Percentiles rank a stretch among this genome's conserved stretches.
phyloP scores from a whole-genome alignment of 495 filamentous ascomycete species.

The Hyaloscypha finlandica region DNA sequence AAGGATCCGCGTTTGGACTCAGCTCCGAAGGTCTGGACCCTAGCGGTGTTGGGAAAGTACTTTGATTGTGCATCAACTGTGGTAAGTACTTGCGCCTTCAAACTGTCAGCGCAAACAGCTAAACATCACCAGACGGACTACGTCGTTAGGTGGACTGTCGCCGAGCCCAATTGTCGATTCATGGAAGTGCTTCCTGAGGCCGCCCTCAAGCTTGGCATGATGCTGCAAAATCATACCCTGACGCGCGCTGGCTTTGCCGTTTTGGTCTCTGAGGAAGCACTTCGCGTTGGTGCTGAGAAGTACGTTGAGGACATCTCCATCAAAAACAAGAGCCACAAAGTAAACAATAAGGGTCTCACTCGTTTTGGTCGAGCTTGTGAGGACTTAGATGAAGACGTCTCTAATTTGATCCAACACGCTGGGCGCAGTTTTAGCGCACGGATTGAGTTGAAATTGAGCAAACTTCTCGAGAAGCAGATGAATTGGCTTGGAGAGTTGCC shows the following conservation, averaged over 20 bases:
- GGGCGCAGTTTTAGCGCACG: slow-evolving; percentile 46
- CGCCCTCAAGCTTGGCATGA: slow-evolving; percentile 17
- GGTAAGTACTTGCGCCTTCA: slow-evolving; percentile 15
- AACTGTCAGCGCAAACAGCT: background rate
- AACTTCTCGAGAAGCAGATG: slow-evolving; percentile 47
- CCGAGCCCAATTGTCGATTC: slow-evolving; percentile 19
- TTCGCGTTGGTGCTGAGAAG: slow-evolving; percentile 2
- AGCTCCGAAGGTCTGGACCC: slow-evolving; percentile 55
- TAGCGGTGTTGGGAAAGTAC: slow-evolving; percentile 51
- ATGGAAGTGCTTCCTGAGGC: slow-evolving; percentile 30
- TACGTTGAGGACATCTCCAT: background rate
- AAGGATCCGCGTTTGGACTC: slow-evolving; percentile 46
- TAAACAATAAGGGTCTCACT: background rate
- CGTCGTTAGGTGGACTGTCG: slow-evolving; percentile 20
- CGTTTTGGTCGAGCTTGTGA: slow-evolving; percentile 17
- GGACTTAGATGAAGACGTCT: slow-evolving; percentile 16
- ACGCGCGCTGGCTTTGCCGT: slow-evolving; percentile 21
- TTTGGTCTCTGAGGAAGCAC: slow-evolving; percentile 29
- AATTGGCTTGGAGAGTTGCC: slow-evolving; percentile 23
- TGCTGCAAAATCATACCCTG: slow-evolving; percentile 8
- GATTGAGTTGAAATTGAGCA: slow-evolving; percentile 38
- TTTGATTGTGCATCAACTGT: slow-evolving; percentile 40
- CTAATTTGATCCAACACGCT: slow-evolving; percentile 47
- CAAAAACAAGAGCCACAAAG: background rate
- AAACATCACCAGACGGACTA: slow-evolving; percentile 15